Conservation (phyloP, 805 yeast species). For the Zygosaccharomyces kombuchaensis region DNA sequence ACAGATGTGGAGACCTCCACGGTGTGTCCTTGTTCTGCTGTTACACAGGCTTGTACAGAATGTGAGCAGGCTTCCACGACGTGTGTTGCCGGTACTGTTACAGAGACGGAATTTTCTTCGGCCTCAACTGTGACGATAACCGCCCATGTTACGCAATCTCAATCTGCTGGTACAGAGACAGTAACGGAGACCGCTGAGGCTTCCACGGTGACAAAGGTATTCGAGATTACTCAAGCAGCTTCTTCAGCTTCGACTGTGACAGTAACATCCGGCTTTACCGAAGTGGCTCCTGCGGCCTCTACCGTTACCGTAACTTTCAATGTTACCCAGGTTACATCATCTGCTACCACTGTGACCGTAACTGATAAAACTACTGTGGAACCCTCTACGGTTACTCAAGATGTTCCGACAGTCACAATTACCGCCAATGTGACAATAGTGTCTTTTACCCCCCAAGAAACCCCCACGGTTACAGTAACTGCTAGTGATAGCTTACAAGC, state of each 20-base stretch:
- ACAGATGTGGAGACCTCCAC: not conserved
- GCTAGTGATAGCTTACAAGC: not conserved
- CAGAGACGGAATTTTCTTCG: not conserved
- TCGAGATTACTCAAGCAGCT: not conserved
- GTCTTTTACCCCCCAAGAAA: not conserved
- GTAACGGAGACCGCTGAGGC: constrained; percentile 1
- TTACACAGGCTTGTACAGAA: not conserved
- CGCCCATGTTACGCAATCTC: not conserved
- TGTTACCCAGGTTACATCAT: not conserved
- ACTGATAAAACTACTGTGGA: not conserved
- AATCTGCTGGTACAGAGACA: not conserved
- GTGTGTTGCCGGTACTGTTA: not conserved
- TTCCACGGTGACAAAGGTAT: not conserved
- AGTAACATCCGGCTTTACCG: not conserved
- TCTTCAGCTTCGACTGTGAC: not conserved
- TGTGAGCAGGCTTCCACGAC: not conserved
- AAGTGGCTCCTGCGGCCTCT: not conserved
- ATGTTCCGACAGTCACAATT: constrained; percentile 3
- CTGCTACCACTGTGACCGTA: constrained; percentile 3
- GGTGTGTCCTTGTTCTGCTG: not conserved
- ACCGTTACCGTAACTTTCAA: constrained; percentile 1
- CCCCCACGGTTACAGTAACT: not conserved
- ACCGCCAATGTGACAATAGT: not conserved
- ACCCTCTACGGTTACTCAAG: not conserved
- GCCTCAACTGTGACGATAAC: not conserved